These are phyloP conservation scores for Penicillium sp. DNA, from an alignment of 2,329 filamentous ascomycete species.

Conservation along the genomic window DNA sequence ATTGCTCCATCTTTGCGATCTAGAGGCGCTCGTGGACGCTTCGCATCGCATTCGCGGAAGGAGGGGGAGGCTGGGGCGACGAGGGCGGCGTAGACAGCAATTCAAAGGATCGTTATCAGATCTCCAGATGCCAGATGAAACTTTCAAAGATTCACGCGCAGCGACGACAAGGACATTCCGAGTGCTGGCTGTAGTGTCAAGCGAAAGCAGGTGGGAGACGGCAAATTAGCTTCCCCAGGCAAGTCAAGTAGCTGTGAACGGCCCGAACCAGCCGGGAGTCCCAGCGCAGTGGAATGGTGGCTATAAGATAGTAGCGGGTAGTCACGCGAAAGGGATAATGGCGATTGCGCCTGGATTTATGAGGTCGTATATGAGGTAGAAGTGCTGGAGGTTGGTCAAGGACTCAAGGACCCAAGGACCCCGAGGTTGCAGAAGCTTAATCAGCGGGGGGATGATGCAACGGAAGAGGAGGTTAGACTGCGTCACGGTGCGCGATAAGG, in stretches of 20 bases:
- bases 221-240: not conserved
- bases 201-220: not conserved
- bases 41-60: constrained; percentile 8
- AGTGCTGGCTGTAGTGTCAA: not conserved
- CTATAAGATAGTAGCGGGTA: not conserved
- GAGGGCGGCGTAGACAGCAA: not conserved
- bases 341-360: not conserved
- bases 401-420: not conserved
- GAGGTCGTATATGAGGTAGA: not conserved
- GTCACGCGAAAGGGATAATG: not conserved
- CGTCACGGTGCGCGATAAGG: constrained; percentile 1
- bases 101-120: not conserved
- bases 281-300: not conserved
- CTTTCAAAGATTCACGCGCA: not conserved
- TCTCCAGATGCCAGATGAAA: not conserved
- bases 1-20: constrained; percentile 21
- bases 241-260: not conserved
- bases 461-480: not conserved
- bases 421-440: not conserved
- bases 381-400: not conserved
- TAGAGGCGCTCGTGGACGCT: not conserved
- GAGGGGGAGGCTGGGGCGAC: not conserved
- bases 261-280: not conserved
- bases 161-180: not conserved
- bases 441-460: constrained; percentile 3